phyloP scores from a whole-genome alignment of 768 basidiomycete genomes.

The Leccinum sublutescens region DNA sequence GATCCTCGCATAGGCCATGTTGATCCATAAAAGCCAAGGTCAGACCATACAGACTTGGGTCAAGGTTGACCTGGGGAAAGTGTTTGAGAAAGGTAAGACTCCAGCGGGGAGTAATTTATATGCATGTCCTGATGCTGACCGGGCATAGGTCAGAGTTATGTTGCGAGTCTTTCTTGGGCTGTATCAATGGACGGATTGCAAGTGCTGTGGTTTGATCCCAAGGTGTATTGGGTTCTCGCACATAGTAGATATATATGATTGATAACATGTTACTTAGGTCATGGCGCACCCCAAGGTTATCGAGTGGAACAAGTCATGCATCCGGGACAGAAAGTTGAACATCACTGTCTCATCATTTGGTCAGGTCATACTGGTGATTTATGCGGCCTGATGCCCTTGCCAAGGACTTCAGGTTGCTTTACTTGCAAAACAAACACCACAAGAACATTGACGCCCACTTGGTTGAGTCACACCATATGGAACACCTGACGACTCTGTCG shows the following conservation, averaged over 20 bases:
- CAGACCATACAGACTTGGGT: constrained; percentile 69
- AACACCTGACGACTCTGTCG: no score
- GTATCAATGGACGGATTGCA: constrained; percentile 53
- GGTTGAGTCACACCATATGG: no score
- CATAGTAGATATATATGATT: neutral
- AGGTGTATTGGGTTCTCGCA: constrained; percentile 27
- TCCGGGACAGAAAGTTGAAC: neutral
- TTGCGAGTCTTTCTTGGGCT: constrained; percentile 50
- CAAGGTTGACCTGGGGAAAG: constrained; percentile 59
- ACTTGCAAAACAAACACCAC: no score
- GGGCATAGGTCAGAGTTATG: constrained; percentile 41
- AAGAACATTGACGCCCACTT: no score
- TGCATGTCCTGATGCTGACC: neutral
- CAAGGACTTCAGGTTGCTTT: no score
- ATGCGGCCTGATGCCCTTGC: no score
- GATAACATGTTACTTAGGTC: constrained; percentile 29
- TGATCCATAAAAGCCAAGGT: constrained; percentile 77
- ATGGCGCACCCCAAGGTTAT: constrained; percentile 44
- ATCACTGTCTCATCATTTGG: neutral
- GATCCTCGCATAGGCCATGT: constrained; percentile 76
- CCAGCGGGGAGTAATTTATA: neutral
- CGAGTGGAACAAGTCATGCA: constrained; percentile 38
- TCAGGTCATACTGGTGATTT: neutral
- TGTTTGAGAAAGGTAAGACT: constrained; percentile 56
- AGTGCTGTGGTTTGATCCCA: constrained; percentile 50